Evolutionary conservation across 495 filamentous ascomycete genomes (phyloP).

Genomic region (Cryomyces antarcticus): DNA sequence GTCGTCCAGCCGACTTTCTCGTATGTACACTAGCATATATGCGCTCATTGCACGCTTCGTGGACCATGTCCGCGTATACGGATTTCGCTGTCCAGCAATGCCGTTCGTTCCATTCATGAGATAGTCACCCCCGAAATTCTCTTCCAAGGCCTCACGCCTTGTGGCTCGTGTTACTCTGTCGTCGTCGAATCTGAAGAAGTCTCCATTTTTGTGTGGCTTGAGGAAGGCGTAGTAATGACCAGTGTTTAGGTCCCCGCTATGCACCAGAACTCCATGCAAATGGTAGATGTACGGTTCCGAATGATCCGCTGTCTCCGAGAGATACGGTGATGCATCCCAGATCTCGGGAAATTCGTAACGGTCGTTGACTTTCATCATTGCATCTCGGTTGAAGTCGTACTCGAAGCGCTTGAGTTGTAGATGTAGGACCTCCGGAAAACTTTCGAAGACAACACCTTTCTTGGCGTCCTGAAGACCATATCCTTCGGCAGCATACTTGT

Average conservation of each 20-base stretch:
- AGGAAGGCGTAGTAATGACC: slow-evolving; percentile 99
- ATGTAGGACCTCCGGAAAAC: slow-evolving; percentile 87
- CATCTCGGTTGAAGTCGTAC: slow-evolving; percentile 85
- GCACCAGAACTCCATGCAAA: slow-evolving; percentile 86
- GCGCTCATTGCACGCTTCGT: slow-evolving; percentile 60
- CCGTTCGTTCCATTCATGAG: slow-evolving; percentile 35
- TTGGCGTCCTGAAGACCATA: slow-evolving; percentile 88
- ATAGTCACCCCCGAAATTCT: slow-evolving; percentile 90
- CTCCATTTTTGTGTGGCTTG: slow-evolving; percentile 75
- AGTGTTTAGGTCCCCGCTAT: slow-evolving; percentile 89
- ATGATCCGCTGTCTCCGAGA: slow-evolving; percentile 68
- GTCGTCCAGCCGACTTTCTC: slow-evolving; percentile 61
- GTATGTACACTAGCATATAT: slow-evolving; percentile 97
- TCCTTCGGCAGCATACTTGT: slow-evolving; percentile 86
- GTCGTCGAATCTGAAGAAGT: slow-evolving; percentile 95
- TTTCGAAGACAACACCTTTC: slow-evolving; percentile 93
- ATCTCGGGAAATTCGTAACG: slow-evolving; percentile 91
- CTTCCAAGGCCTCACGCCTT: slow-evolving; percentile 76
- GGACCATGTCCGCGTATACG: slow-evolving; percentile 43
- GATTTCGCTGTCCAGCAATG: slow-evolving; percentile 35
- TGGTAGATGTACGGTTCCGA: slow-evolving; percentile 82
- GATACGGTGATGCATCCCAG: slow-evolving; percentile 75
- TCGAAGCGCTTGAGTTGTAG: slow-evolving; percentile 95
- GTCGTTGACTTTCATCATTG: slow-evolving; percentile 99
- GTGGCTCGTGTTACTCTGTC: slow-evolving; percentile 88